A percentile compares a stretch with the other conserved stretches of the same genome.
Conservation (phyloP, 441 rosid species). For the Melastoma candidum region DNA sequence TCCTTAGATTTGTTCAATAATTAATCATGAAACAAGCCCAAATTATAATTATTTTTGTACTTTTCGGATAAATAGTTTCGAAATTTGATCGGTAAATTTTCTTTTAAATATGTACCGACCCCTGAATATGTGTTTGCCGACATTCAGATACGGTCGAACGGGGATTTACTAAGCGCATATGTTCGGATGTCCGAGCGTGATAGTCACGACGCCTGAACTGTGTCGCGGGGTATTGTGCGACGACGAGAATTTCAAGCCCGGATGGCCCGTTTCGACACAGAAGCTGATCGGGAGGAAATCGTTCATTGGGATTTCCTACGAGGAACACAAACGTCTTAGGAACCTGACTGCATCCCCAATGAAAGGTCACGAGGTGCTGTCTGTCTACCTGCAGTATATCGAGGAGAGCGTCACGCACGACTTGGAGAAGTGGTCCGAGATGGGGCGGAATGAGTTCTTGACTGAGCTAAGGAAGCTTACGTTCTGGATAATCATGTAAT, state of each 20-base stretch:
- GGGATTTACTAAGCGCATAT: conserved; percentile 72
- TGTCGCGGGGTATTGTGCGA: conserved; percentile 49
- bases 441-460: conserved; percentile 60
- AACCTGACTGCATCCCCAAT: conserved; percentile 68
- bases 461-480: conserved; percentile 67
- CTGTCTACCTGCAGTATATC: conserved; percentile 46
- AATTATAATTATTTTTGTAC: too few relatives aligned
- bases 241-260: conserved; percentile 67
- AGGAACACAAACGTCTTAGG: conserved; percentile 81
- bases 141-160: conserved; percentile 38
- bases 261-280: conserved; percentile 69
- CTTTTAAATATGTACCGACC: too few relatives aligned
- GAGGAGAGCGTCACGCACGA: conserved; percentile 46
- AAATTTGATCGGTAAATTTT: too few relatives aligned
- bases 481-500: conserved; percentile 70
- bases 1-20: too few relatives aligned
- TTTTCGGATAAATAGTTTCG: too few relatives aligned
- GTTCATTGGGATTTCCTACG: conserved; percentile 48
- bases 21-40: too few relatives aligned
- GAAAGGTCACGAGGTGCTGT: conserved; percentile 72
- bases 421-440: conserved; percentile 52
- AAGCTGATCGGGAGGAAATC: conserved; percentile 74
- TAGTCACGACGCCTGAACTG: conserved; percentile 64
- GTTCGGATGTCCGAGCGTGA: conserved; percentile 75
- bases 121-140: too few relatives aligned